These are phyloP conservation scores for Teratosphaeria epicoccoides DNA, from an alignment of 2,329 filamentous ascomycete species.

Conservation along the genomic window DNA sequence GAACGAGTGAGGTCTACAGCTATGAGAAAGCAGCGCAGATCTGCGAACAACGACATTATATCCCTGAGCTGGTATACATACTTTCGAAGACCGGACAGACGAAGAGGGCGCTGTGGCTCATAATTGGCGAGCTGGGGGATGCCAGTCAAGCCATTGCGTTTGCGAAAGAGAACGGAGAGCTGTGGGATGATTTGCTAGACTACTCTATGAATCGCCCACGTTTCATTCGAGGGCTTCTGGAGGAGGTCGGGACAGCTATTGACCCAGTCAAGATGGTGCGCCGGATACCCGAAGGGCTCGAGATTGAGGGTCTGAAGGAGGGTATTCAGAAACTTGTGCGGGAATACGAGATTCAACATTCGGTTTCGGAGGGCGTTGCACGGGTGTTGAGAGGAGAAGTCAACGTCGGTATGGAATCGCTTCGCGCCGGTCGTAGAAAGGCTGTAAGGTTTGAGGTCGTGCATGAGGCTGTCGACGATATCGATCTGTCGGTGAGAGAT, in stretches of 20 bases:
- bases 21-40: conserved; percentile 68
- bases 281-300: conserved; percentile 82
- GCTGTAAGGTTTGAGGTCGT: conserved; percentile 82
- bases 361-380: conserved; percentile 82
- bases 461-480: conserved; percentile 16
- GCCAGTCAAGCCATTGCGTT: conserved; percentile 90
- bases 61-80: conserved; percentile 88
- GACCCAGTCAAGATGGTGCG: conserved; percentile 83
- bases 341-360: conserved; percentile 91
- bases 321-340: conserved; percentile 84
- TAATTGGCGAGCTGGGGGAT: conserved; percentile 85
- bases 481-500: conserved; percentile 25
- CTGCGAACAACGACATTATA: conserved; percentile 71
- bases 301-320: conserved; percentile 81
- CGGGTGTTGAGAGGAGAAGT: conserved; percentile 82
- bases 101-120: conserved; percentile 80
- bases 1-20: conserved; percentile 70
- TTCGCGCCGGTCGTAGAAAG: conserved; percentile 68
- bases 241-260: conserved; percentile 83
- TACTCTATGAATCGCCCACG: conserved; percentile 97
- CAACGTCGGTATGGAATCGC: conserved; percentile 65
- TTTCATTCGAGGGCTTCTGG: conserved; percentile 84
- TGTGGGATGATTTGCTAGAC: conserved; percentile 89
- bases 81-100: conserved; percentile 92
- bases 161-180: conserved; percentile 82